Conservation (phyloP, 2,329 filamentous ascomycete species). For the Fusarium sp. region DNA sequence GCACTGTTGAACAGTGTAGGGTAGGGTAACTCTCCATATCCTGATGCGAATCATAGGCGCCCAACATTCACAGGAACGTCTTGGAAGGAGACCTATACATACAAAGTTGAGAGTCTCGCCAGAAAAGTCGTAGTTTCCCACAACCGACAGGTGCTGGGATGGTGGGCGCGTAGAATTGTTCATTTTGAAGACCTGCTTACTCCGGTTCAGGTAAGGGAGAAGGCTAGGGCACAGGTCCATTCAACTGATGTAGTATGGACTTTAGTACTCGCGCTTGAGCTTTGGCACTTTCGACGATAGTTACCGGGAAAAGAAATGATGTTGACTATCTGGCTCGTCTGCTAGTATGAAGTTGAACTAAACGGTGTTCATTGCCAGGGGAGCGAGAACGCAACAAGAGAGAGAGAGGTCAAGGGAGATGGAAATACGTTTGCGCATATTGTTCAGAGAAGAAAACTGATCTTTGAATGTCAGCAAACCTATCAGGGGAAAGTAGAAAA, state of each 20-base stretch:
- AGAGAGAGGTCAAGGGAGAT: rapidly evolving
- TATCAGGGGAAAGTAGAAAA: rapidly evolving
- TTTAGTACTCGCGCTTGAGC: too few relatives aligned
- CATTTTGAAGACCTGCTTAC: rapidly evolving
- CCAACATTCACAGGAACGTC: neutral
- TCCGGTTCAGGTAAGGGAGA: rapidly evolving
- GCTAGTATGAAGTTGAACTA: rapidly evolving
- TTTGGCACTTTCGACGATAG: neutral
- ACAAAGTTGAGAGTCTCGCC: neutral
- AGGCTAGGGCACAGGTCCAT: neutral
- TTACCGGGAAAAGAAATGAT: too few relatives aligned
- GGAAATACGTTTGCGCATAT: rapidly evolving
- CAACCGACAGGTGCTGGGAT: neutral
- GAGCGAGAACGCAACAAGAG: neutral
- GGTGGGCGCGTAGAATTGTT: neutral
- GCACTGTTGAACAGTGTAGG: too few relatives aligned
- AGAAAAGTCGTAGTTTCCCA: neutral
- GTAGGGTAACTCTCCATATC: too few relatives aligned
- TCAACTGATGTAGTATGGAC: neutral
- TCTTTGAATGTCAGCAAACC: rapidly evolving
- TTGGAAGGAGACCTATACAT: too few relatives aligned
- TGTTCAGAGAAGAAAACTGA: too few relatives aligned
- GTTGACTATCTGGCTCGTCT: rapidly evolving
- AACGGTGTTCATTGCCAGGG: rapidly evolving
- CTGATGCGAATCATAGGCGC: rapidly evolving